A percentile compares a stretch with the other conserved stretches of the same genome.
Evolutionary conservation across 2,329 filamentous ascomycete genomes (phyloP).

Genomic region (Fusarium piperis): DNA sequence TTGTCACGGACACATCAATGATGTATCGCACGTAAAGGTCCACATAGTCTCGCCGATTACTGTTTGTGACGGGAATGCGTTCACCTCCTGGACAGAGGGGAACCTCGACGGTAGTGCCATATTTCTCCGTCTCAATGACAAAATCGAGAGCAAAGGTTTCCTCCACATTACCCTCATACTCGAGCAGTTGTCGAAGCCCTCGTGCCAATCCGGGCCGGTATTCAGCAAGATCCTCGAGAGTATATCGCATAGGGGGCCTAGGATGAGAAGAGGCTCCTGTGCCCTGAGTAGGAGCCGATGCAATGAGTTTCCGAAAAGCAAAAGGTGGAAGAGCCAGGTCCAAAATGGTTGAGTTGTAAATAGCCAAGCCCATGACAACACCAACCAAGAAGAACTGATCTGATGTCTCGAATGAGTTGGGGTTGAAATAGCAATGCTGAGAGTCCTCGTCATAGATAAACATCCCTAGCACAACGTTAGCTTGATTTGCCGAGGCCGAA

Average conservation of each 20-base stretch:
- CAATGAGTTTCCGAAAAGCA: slow-evolving; percentile 86
- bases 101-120: slow-evolving; percentile 72
- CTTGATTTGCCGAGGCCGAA: slow-evolving; percentile 11
- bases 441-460: slow-evolving; percentile 94
- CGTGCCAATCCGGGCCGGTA: slow-evolving; percentile 79
- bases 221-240: slow-evolving; percentile 83
- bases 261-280: slow-evolving; percentile 65
- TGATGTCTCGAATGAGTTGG: slow-evolving; percentile 86
- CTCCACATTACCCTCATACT: slow-evolving; percentile 86
- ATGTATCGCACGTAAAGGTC: slow-evolving; percentile 84
- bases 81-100: slow-evolving; percentile 81
- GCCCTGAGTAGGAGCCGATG: slow-evolving; percentile 73
- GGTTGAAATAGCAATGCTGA: slow-evolving; percentile 92
- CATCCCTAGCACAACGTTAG: slow-evolving; percentile 67
- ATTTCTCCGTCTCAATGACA: slow-evolving; percentile 78
- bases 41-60: slow-evolving; percentile 86
- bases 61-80: slow-evolving; percentile 79
- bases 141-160: slow-evolving; percentile 85
- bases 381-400: slow-evolving; percentile 93
- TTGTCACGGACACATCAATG: slow-evolving; percentile 78
- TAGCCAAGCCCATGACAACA: slow-evolving; percentile 86
- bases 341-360: slow-evolving; percentile 94
- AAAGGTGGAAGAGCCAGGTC: slow-evolving; percentile 90
- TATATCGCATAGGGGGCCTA: slow-evolving; percentile 74
- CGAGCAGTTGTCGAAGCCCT: slow-evolving; percentile 79